Evolutionary conservation across 495 filamentous ascomycete species (phyloP).

Genomic region (Aspergillus bridgeri): DNA sequence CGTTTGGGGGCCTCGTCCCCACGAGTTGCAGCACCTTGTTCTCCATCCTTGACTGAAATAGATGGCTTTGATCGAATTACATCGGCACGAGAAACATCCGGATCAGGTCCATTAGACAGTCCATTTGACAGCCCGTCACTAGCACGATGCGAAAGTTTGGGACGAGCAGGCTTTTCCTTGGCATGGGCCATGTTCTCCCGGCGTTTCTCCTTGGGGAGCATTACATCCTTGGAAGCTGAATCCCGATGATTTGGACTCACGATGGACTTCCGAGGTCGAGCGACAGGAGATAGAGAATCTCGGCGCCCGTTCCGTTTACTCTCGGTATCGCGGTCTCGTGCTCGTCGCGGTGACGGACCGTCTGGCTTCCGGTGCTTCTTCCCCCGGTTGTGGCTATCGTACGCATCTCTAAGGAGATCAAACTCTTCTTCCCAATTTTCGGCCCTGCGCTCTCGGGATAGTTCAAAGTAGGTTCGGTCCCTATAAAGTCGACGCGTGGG

Average conservation of each 20-base stretch:
- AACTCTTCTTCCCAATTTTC: constrained; percentile 88
- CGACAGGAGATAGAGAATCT: constrained; percentile 49
- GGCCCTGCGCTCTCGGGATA: constrained; percentile 76
- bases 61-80: constrained; percentile 24
- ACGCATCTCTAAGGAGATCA: constrained; percentile 74
- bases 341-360: constrained; percentile 53
- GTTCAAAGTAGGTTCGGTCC: constrained; percentile 77
- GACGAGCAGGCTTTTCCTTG: constrained; percentile 32
- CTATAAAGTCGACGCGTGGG: constrained; percentile 64
- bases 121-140: constrained; percentile 20
- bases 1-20: constrained; percentile 38
- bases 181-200: constrained; percentile 23
- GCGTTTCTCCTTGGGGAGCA: constrained; percentile 30
- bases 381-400: constrained; percentile 56
- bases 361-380: constrained; percentile 40
- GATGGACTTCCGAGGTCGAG: constrained; percentile 38
- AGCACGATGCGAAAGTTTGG: constrained; percentile 22
- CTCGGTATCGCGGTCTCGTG: constrained; percentile 56
- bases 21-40: constrained; percentile 27
- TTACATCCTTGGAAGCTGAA: constrained; percentile 25
- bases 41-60: constrained; percentile 29
- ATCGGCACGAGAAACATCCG: constrained; percentile 25
- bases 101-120: constrained; percentile 28
- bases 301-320: constrained; percentile 44
- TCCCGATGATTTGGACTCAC: constrained; percentile 35